A percentile compares a stretch with the other conserved stretches of the same genome.
phyloP scores from a whole-genome alignment of 202 grass and related monocot species.

The Cymbopogon flexuosus region DNA sequence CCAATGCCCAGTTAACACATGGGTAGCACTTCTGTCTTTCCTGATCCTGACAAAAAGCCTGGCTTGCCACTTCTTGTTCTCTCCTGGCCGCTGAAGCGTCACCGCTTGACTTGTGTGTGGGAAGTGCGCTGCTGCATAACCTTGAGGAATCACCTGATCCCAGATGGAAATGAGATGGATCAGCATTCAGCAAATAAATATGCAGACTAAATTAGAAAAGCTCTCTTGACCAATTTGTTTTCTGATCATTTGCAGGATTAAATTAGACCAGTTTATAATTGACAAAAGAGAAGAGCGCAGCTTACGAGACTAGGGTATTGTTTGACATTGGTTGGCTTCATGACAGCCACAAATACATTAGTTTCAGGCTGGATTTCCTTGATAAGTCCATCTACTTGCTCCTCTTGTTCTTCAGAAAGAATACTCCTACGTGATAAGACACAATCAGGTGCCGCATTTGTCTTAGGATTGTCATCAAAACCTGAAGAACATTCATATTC shows the following conservation, averaged over 20 bases:
- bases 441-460: neutral
- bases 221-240: neutral
- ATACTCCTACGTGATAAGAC: neutral
- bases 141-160: conserved; percentile 13
- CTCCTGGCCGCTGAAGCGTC: conserved; percentile 1
- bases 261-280: neutral
- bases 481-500: neutral
- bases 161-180: neutral
- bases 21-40: neutral
- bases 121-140: conserved; percentile 13
- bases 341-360: conserved; percentile 19
- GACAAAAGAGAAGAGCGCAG: neutral
- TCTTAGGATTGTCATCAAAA: conserved; percentile 1
- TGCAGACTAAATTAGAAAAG: neutral
- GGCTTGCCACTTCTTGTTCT: conserved; percentile 28
- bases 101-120: neutral
- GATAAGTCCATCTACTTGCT: conserved; percentile 1
- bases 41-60: neutral
- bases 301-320: neutral
- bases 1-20: neutral
- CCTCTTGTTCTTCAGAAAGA: conserved; percentile 10
- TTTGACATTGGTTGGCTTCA: neutral
- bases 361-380: conserved; percentile 17
- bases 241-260: neutral
- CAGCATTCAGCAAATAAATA: conserved; percentile 2